A percentile compares a stretch with the other conserved stretches of the same genome.
Evolutionary conservation across 2,329 filamentous ascomycete genomes (phyloP).

Genomic region (Aspergillus hiratsukae): DNA sequence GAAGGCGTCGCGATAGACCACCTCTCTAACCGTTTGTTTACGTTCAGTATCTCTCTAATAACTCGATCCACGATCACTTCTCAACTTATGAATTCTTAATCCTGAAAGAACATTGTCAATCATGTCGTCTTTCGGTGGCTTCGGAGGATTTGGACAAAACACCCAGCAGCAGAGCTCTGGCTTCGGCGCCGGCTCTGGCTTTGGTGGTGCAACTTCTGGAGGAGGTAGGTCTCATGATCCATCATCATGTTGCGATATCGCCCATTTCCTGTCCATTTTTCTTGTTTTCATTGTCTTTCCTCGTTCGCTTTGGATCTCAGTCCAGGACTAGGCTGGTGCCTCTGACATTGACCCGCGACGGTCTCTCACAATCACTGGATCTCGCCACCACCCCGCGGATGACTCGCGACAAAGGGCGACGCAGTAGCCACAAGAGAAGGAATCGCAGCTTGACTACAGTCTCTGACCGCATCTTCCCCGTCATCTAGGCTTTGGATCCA

Average conservation of each 20-base stretch:
- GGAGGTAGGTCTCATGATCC: constrained; percentile 33
- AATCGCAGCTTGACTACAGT: constrained; percentile 30
- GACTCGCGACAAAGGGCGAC: constrained; percentile 24
- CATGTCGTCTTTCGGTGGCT: constrained; percentile 40
- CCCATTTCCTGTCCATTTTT: constrained; percentile 3
- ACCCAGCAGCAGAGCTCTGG: constrained; percentile 46
- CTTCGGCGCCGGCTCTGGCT: constrained; percentile 36
- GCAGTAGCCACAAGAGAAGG: constrained; percentile 26
- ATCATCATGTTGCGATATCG: constrained; percentile 5
- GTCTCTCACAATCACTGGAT: constrained; percentile 20
- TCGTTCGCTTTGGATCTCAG: neutral
- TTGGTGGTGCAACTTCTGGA: constrained; percentile 30
- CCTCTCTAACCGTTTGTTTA: neutral
- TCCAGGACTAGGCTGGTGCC: constrained; percentile 18
- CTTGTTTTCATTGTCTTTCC: constrained; percentile 5
- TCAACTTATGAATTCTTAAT: constrained; percentile 29
- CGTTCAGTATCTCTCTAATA: neutral
- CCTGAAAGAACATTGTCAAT: constrained; percentile 18
- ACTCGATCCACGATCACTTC: constrained; percentile 6
- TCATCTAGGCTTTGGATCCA: constrained; percentile 40
- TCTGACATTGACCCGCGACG: constrained; percentile 27
- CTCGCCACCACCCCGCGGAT: constrained; percentile 17
- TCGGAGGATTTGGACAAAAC: constrained; percentile 58
- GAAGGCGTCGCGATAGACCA: neutral
- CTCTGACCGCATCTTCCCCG: constrained; percentile 36